Evolutionary conservation across 306 rosid species (phyloP).

Genomic region (Gastrolobium bilobum): DNA sequence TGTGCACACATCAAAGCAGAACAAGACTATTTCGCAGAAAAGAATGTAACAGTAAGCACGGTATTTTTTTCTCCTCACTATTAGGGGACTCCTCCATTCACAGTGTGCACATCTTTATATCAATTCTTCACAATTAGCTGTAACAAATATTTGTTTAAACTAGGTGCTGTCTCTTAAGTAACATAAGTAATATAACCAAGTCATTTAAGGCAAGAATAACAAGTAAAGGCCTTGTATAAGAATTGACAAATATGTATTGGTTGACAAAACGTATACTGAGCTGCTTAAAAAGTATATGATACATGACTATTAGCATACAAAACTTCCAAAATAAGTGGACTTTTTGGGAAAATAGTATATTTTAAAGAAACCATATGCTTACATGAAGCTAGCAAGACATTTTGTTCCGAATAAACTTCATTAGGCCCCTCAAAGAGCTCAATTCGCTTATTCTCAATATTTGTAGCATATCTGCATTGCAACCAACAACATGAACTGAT

Average conservation of each 20-base stretch:
- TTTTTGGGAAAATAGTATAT: not conserved
- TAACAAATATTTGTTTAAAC: conserved; percentile 10
- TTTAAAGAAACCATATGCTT: conserved; percentile 50
- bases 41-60: conserved; percentile 17
- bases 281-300: conserved; percentile 32
- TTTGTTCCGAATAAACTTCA: conserved; percentile 77
- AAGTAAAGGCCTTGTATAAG: conserved; percentile 9
- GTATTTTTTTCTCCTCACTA: conserved; percentile 27
- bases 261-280: conserved; percentile 29
- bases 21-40: conserved; percentile 25
- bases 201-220: conserved; percentile 25
- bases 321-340: not conserved
- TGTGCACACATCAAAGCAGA: conserved; percentile 20
- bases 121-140: no score
- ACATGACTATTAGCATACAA: conserved; percentile 23
- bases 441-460: conserved; percentile 76
- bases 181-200: conserved; percentile 31
- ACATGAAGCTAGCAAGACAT: conserved; percentile 92
- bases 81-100: not conserved
- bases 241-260: conserved; percentile 21
- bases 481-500: conserved; percentile 6
- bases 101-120: no score
- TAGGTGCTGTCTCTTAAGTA: not conserved
- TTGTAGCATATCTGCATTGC: conserved; percentile 70
- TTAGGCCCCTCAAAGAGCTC: conserved; percentile 88